phyloP scores from a whole-genome alignment of 371 early-diverging fungal genomes.

The Thermomucor indicae-seudaticae region DNA sequence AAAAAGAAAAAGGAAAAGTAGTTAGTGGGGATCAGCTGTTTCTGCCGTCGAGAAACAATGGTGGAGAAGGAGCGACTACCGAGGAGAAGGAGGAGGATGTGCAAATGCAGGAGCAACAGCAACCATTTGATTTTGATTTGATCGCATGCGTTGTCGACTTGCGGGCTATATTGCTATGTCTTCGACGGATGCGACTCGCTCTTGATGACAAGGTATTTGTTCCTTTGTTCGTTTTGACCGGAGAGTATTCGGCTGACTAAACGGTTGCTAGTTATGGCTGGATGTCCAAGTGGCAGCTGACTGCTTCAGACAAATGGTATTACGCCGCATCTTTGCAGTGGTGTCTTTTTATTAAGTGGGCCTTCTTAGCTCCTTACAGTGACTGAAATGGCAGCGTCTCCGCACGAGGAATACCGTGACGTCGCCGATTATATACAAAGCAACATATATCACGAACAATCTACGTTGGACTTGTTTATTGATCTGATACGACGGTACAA shows the following conservation, averaged over 20 bases:
- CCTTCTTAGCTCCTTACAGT: conserved; percentile 43
- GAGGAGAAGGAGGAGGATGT: background rate
- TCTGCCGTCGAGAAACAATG: background rate
- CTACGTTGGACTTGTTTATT: conserved; percentile 55
- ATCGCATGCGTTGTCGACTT: conserved; percentile 54
- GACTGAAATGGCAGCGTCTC: conserved; percentile 46
- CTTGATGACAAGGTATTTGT: conserved; percentile 45
- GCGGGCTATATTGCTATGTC: conserved; percentile 41
- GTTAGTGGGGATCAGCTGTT: background rate
- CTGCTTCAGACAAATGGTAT: conserved; percentile 63
- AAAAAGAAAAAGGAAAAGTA: conserved; percentile 2
- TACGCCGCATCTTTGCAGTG: background rate
- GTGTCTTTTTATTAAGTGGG: background rate
- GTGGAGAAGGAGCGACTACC: background rate
- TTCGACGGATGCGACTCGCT: conserved; percentile 42
- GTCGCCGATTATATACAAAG: conserved; percentile 64
- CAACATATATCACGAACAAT: conserved; percentile 69
- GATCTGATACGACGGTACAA: conserved; percentile 43
- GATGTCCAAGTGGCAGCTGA: conserved; percentile 48
- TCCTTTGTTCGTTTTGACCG: background rate
- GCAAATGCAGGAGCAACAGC: background rate
- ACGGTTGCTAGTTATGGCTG: conserved; percentile 44
- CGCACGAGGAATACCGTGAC: conserved; percentile 49
- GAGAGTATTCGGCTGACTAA: background rate
- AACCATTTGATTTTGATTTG: conserved; percentile 49